Base-by-base conservation (phyloP, 495 filamentous ascomycete species). In the Pyrenula aspistea region DNA sequence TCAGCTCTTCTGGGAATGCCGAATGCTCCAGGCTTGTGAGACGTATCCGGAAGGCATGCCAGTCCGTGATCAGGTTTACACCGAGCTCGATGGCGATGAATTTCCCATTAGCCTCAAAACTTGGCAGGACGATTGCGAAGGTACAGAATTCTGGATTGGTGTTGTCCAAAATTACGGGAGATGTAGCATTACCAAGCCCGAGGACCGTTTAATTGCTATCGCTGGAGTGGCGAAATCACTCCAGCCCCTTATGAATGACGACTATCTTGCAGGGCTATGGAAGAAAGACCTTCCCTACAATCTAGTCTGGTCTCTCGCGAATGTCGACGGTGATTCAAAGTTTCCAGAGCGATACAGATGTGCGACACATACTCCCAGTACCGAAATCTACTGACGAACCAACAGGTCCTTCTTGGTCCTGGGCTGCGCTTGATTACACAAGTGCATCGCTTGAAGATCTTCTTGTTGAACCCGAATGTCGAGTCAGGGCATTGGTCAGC, bases 241-340 rank as follows among this genome's bases (percentile, higher is more conserved):
- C 2, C 53, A 56, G 24, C 12, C 36, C 2, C 24, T 47, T 2
- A 8, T 53, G 3, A 31, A 52, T 49, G 53, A 52, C 3, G 20
- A 55, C 2, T 55, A 61, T 36, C 19, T 59, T 23, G 53, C 57
- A 12, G 59, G 59, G 19, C 48, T 61, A 12, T 61, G 59, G 59
- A 31, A 52, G 8, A 8, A 20, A 8, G n/a, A 52, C 50, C 8
- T 52, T 19, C 8, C 10, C 22, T 8, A 20, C 4, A 8, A 52
- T 8, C 50, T 52, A 4, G 19, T 52, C 8, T 52, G 50, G 50
- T 8, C 50, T 42, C n/a, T n/a, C n/a, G n/a, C n/a, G n/a, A n/a
- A n/a, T n/a, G n/a, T n/a, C n/a, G n/a, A n/a, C n/a, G n/a, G n/a
- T n/a, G n/a, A n/a, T n/a, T n/a, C n/a, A n/a, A n/a, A n/a, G n/a